phyloP scores from a whole-genome alignment of 371 early-diverging fungal species.

The Funneliformis caledonium region DNA sequence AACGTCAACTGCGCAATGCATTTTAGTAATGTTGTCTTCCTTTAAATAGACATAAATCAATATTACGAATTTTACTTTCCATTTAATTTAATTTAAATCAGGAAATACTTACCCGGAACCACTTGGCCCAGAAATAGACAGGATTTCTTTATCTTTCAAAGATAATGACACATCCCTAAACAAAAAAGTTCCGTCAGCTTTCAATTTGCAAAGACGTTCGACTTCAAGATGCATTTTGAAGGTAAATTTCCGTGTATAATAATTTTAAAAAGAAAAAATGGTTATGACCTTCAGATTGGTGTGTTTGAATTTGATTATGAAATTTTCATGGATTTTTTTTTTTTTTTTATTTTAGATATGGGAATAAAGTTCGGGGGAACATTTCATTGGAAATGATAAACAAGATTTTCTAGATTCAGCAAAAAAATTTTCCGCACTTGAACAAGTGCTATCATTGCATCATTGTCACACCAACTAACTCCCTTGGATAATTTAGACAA shows the following conservation, averaged over 20 bases:
- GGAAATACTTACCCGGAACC: slow-evolving; percentile 65
- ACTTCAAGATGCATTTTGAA: slow-evolving; percentile 40
- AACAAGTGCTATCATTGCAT: not conserved
- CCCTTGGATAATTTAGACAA: not conserved
- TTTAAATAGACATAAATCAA: slow-evolving; percentile 40
- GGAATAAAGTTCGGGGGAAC: not conserved
- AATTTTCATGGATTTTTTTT: not conserved
- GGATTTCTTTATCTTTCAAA: slow-evolving; percentile 60
- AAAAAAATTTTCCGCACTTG: not conserved
- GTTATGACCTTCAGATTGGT: not conserved
- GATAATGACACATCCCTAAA: slow-evolving; percentile 65
- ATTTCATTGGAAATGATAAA: not conserved
- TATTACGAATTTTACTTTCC: not conserved
- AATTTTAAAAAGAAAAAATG: not conserved
- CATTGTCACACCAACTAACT: not conserved
- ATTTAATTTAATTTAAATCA: not conserved
- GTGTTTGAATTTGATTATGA: not conserved
- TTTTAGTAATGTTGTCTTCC: slow-evolving; percentile 86
- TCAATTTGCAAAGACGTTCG: slow-evolving; percentile 45
- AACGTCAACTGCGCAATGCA: slow-evolving; percentile 78
- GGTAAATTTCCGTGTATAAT: not conserved
- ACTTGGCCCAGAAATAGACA: slow-evolving; percentile 75
- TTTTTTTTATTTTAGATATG: too few relatives aligned
- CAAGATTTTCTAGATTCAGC: not conserved
- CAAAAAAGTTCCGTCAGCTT: slow-evolving; percentile 57